Conservation (phyloP, 768 basidiomycete species). For the Lentinula aciculospora region DNA sequence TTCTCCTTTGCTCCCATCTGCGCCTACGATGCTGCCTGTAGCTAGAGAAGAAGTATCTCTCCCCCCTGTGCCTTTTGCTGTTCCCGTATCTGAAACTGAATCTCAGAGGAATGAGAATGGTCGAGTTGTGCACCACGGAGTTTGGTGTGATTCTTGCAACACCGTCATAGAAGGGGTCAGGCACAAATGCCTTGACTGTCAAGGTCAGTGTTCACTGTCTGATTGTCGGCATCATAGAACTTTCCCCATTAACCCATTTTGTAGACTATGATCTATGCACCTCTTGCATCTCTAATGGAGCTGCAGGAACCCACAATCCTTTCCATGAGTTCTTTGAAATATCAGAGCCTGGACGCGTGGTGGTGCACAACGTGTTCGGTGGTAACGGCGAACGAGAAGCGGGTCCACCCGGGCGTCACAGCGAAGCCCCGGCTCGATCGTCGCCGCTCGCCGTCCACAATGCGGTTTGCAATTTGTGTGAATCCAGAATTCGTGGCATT, state of each 20-base stretch:
- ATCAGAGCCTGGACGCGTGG: conserved; percentile 54
- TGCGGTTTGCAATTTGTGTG: conserved; percentile 76
- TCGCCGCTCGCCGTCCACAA: conserved; percentile 38
- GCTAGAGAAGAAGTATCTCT: not conserved
- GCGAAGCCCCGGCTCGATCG: conserved; percentile 9
- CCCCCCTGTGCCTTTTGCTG: not conserved
- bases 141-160: conserved; percentile 66
- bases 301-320: conserved; percentile 48
- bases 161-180: conserved; percentile 55
- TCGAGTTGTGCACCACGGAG: conserved; percentile 45
- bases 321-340: conserved; percentile 73
- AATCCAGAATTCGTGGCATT: conserved; percentile 59
- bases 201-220: conserved; percentile 30
- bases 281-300: conserved; percentile 43
- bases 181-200: conserved; percentile 79
- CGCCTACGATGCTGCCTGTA: conserved; percentile 2
- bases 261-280: conserved; percentile 73
- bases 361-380: conserved; percentile 56
- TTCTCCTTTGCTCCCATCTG: not conserved
- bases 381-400: conserved; percentile 29
- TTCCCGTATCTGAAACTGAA: not conserved
- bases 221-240: conserved; percentile 1
- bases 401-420: not conserved
- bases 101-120: conserved; percentile 8
- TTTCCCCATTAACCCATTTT: not conserved